These are phyloP conservation scores for Talaromyces atroroseus DNA, from an alignment of 2,329 filamentous ascomycete genomes.

Conservation along the genomic window DNA sequence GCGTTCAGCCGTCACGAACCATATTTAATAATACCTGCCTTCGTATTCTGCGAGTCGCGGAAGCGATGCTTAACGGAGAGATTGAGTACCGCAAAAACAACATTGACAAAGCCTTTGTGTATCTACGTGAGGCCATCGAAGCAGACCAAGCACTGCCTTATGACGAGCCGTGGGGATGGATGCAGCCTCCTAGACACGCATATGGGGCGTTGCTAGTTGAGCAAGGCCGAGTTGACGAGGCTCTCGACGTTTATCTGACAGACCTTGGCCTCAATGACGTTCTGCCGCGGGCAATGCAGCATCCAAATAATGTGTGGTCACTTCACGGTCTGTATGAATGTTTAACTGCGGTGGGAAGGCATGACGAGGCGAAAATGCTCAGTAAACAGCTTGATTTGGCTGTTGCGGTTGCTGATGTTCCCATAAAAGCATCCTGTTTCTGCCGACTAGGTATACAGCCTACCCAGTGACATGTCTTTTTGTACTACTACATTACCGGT, in stretches of 20 bases:
- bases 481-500: too few species aligned
- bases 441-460: conserved; percentile 28
- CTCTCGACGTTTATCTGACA: conserved; percentile 49
- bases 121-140: conserved; percentile 51
- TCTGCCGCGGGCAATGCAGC: conserved; percentile 56
- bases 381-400: conserved; percentile 46
- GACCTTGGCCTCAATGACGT: conserved; percentile 54
- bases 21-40: conserved; percentile 61
- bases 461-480: not conserved
- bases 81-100: conserved; percentile 58
- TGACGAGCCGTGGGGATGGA: conserved; percentile 67
- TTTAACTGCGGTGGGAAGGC: conserved; percentile 47
- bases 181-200: conserved; percentile 62
- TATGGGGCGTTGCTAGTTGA: conserved; percentile 60
- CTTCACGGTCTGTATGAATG: conserved; percentile 66
- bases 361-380: conserved; percentile 40
- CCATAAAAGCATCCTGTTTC: conserved; percentile 52
- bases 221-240: conserved; percentile 50
- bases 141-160: conserved; percentile 57
- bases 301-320: conserved; percentile 67
- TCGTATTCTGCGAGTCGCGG: conserved; percentile 56
- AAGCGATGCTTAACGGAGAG: conserved; percentile 56
- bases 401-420: conserved; percentile 53
- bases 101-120: conserved; percentile 51
- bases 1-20: conserved; percentile 54